Conservation (phyloP, 805 yeast genomes). For the Wickerhamiella galacta region DNA sequence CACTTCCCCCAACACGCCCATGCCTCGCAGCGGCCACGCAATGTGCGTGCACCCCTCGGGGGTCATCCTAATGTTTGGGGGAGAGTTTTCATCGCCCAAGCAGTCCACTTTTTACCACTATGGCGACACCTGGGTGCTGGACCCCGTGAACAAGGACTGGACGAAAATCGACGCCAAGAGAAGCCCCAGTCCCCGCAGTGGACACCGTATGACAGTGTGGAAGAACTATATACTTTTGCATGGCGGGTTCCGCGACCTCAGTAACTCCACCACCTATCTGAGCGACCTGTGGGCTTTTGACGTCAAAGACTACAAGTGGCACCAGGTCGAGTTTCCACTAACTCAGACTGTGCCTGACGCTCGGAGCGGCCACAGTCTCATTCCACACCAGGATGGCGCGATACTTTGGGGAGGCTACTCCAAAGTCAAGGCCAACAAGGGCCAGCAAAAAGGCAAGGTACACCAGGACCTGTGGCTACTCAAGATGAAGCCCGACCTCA, state of each 20-base stretch:
- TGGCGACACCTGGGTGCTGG: conserved; percentile 91
- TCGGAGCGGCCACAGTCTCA: conserved; percentile 79
- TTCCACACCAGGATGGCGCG: conserved; percentile 67
- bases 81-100: conserved; percentile 92
- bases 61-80: conserved; percentile 73
- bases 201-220: conserved; percentile 84
- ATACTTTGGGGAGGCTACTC: conserved; percentile 86
- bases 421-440: conserved; percentile 72
- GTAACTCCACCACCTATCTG: conserved; percentile 65
- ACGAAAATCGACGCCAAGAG: conserved; percentile 59
- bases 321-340: conserved; percentile 70
- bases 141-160: conserved; percentile 77
- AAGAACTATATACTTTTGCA: conserved; percentile 70
- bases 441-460: conserved; percentile 80
- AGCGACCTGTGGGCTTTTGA: conserved; percentile 88
- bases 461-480: conserved; percentile 73
- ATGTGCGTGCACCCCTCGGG: conserved; percentile 91
- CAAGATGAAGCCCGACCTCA: conserved; percentile 72
- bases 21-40: conserved; percentile 86
- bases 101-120: conserved; percentile 92
- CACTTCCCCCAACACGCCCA: conserved; percentile 71
- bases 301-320: conserved; percentile 78
- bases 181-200: conserved; percentile 70
- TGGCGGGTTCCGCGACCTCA: conserved; percentile 90
- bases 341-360: conserved; percentile 75